Evolutionary conservation across 805 yeast species (phyloP), one percentile per base, ranked within the genome.

Genomic region (Metschnikowia vanudenii): DNA sequence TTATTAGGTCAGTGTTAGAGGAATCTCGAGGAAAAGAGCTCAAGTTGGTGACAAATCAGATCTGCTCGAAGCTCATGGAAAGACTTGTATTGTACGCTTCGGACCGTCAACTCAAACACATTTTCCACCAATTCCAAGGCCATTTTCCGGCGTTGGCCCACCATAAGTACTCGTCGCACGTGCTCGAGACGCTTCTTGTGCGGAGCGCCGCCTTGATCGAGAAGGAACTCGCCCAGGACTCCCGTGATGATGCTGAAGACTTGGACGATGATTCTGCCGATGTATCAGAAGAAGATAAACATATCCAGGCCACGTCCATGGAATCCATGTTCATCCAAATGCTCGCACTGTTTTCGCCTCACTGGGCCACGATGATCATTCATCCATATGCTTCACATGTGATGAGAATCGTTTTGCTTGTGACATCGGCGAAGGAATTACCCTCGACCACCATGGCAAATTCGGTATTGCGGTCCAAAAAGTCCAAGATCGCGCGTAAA

Each of bases 161-260:
- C 55, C 97, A 94, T 59, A 90, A 91, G 62, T 92, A 89, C 61
- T 82, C 97, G 1, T 91, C 97, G 0, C 99, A 94, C 65, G 96
- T 95, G 50, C 72, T 90, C 44, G 98, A 92, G 64, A 88, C 98
- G 0, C 72, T 90, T 31, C 65, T 92, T 24, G 86, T 85, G 26
- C 74, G 92, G 62, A 65, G 81, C 43, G 92, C 96, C 2, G 80
- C 87, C 1, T 62, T 85, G 45, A 75, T 87, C 12, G 96, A 88
- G 61, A 80, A 81, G 54, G 96, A 89, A 61, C 59, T 88, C 24
- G 64, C 84, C 40, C 45, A 52, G 17, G 57, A 58, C 6, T 29
- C 39, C 38, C 38, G 45, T n/a, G 70, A 71, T 2, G 75, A 74
- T 37, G 63, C 60, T 29, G 69, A 71, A 31, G 71, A 65, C 18